Conservation (phyloP, 1,284 basidiomycete genomes). For the Trichosporon faecale region DNA sequence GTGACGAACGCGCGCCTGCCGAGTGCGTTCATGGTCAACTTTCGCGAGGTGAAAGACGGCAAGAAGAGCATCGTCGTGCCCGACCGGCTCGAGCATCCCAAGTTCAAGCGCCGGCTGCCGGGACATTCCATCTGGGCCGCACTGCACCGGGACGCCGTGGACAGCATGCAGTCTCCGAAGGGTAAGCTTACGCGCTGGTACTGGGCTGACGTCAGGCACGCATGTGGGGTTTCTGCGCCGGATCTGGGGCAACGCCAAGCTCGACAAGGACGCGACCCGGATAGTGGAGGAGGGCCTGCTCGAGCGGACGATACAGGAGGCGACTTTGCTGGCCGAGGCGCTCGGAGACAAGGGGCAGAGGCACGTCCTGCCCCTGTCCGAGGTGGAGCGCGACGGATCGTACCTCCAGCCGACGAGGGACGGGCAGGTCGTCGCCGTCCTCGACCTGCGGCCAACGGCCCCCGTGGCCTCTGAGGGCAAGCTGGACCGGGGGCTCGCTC, state of each 20-base stretch:
- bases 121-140: neutral
- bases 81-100: neutral
- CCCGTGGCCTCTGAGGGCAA: neutral
- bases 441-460: neutral
- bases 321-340: neutral
- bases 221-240: neutral
- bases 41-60: neutral
- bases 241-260: neutral
- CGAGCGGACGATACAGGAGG: neutral
- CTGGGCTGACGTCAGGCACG: neutral
- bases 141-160: neutral
- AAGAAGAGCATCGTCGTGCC: neutral
- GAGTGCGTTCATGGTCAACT: slow-evolving; percentile 11
- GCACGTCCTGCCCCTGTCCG: neutral
- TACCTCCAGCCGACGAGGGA: neutral
- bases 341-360: neutral
- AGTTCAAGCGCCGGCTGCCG: neutral
- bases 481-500: neutral
- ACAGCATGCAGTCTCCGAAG: neutral
- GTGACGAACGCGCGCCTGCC: neutral
- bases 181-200: neutral
- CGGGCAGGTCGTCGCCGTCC: neutral
- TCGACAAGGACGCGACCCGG: neutral
- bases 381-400: neutral
- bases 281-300: neutral